Conservation (phyloP, 2,329 filamentous ascomycete genomes). For the Phialophora chinensis region DNA sequence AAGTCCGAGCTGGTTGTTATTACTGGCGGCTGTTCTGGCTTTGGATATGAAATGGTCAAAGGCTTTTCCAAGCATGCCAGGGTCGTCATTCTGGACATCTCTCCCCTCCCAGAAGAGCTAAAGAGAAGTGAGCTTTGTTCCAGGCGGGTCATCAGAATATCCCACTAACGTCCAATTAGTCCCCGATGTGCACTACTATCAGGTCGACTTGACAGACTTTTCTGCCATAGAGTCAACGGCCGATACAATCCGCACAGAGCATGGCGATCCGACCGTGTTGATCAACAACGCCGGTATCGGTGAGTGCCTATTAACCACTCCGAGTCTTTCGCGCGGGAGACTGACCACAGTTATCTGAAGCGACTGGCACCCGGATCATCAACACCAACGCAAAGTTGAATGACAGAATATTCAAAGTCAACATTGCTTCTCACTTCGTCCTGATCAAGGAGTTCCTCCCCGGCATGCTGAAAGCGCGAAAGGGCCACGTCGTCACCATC, state of each 20-base stretch:
- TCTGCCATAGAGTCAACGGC: conserved; percentile 53
- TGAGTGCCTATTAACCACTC: conserved; percentile 40
- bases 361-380: conserved; percentile 64
- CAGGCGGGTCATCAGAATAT: not conserved
- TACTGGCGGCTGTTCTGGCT: conserved; percentile 73
- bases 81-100: conserved; percentile 74
- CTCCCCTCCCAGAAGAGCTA: conserved; percentile 34
- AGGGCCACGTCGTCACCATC: conserved; percentile 76
- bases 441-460: conserved; percentile 72
- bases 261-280: conserved; percentile 71
- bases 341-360: conserved; percentile 15
- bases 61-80: conserved; percentile 70
- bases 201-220: conserved; percentile 71
- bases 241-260: conserved; percentile 56
- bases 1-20: conserved; percentile 45
- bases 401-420: conserved; percentile 73
- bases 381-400: conserved; percentile 63
- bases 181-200: conserved; percentile 67
- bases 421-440: conserved; percentile 71
- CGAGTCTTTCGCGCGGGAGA: not conserved
- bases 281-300: conserved; percentile 75
- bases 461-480: conserved; percentile 65
- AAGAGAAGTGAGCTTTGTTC: conserved; percentile 27
- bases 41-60: conserved; percentile 70
- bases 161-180: conserved; percentile 24